Conservation (phyloP, 495 filamentous ascomycete genomes). For the Trichoderma erinaceum region DNA sequence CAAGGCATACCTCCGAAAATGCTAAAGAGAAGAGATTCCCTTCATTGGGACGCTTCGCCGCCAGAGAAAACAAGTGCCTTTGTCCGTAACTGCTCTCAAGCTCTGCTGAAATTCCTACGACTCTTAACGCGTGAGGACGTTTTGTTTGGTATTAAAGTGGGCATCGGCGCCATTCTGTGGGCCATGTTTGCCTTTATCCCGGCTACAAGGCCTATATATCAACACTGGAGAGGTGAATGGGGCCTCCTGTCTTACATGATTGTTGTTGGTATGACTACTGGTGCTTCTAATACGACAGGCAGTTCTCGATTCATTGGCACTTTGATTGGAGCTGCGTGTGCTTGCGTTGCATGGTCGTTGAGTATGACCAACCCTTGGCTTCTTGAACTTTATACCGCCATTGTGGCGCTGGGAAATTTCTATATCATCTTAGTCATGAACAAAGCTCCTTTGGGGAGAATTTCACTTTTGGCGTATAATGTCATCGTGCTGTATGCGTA, state of each 20-base stretch:
- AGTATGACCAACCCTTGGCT: conserved; percentile 64
- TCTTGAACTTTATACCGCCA: conserved; percentile 71
- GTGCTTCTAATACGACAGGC: conserved; percentile 88
- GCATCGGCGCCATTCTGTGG: conserved; percentile 78
- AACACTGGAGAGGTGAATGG: conserved; percentile 94
- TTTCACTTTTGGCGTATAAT: conserved; percentile 92
- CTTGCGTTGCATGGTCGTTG: conserved; percentile 69
- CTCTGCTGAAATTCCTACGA: conserved; percentile 32
- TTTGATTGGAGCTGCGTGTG: conserved; percentile 68
- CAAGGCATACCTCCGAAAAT: conserved; percentile 43
- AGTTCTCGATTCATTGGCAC: conserved; percentile 84
- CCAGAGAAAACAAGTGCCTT: conserved; percentile 26
- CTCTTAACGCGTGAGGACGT: conserved; percentile 48
- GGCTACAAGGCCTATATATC: conserved; percentile 69
- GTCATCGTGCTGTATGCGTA: conserved; percentile 94
- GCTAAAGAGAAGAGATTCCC: conserved; percentile 35
- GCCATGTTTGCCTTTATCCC: conserved; percentile 81
- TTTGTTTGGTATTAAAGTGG: conserved; percentile 84
- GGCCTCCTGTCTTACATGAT: conserved; percentile 95
- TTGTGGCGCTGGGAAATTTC: conserved; percentile 74
- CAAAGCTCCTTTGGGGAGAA: conserved; percentile 85
- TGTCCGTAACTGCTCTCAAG: conserved; percentile 34
- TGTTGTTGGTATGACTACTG: conserved; percentile 95
- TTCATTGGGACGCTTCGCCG: conserved; percentile 37
- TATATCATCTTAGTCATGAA: conserved; percentile 80